Base-by-base conservation (phyloP, 495 filamentous ascomycete genomes). In the Penicillium subrubescens region DNA sequence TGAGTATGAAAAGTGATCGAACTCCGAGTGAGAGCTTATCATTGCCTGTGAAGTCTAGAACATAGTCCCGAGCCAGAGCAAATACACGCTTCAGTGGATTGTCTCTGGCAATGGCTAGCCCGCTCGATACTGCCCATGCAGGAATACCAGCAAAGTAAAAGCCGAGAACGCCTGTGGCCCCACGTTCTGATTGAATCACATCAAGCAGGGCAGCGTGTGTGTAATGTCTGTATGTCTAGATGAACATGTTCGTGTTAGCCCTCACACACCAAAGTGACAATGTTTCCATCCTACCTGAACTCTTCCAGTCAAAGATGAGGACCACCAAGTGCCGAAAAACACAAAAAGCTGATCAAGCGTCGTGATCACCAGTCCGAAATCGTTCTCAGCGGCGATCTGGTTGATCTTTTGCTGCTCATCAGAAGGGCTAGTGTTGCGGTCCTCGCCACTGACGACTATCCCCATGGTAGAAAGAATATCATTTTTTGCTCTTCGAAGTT, bases 401-500 rank as follows among this genome's bases (percentile, higher is more conserved):
- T 80, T 72, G 52, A 83, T 69, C 57, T 74, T 78, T 53, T 81
- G 71, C 64, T 80, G 76, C 59, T 83, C 80, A 59, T 71, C 75
- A 19, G 70, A 71, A 7, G 66, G 69, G 56, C 67, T 67, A 41
- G 64, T 31, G 31, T 71, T 77, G 44, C 76, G 71, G 58, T 80
- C 78, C 65, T 82, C 79, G 39, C 76, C 70, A 59, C 78, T 81
- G 59, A 80, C 80, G 51, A 84, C 83, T 23, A 84, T 75, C 4
- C 84, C 83, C 76, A 85, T 83, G 2, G 82, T 84, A 14, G 82
- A 81, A n/a, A 85, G 76, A 11, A 87, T 81, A 66, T 86, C 84
- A 77, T 87, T 87, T 61, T 85, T 83, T 0, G 84, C 84, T 72
- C 80, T 79, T 59, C 81, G 73, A 5, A 84, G 77, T 19, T 76